A percentile compares a stretch with the other conserved stretches of the same genome.
These are phyloP conservation scores for Tarenaya hassleriana DNA, from an alignment of 345 rosid species.

Conservation along the genomic window DNA sequence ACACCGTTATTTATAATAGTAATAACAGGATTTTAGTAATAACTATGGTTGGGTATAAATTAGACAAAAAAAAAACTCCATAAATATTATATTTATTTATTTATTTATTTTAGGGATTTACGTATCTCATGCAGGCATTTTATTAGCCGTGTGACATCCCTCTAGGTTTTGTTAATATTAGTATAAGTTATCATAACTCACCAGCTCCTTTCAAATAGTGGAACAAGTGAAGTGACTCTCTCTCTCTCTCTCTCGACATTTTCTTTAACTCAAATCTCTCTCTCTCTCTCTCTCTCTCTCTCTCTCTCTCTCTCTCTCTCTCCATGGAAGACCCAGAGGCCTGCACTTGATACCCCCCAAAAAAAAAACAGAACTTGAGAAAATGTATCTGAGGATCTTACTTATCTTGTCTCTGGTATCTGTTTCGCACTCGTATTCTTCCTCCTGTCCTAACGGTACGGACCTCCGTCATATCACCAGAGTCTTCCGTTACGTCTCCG, in stretches of 20 bases:
- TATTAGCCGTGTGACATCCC: slow-evolving; percentile 17
- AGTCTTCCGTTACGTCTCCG: slow-evolving; percentile 61
- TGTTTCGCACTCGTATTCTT: slow-evolving; percentile 39
- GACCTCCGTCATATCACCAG: slow-evolving; percentile 41
- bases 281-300: not conserved
- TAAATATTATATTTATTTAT: too few species aligned
- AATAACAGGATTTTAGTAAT: too few species aligned
- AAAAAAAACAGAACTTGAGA: slow-evolving; percentile 2
- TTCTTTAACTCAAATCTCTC: not conserved
- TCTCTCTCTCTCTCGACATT: not conserved
- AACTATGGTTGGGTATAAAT: too few species aligned
- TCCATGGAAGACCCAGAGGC: slow-evolving; percentile 26
- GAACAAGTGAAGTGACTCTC: slow-evolving; percentile 16
- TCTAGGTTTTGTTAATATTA: slow-evolving; percentile 15
- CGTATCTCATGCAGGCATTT: not conserved
- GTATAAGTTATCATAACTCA: slow-evolving; percentile 2
- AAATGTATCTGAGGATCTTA: slow-evolving; percentile 24
- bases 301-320: slow-evolving; percentile 3
- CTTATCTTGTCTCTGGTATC: slow-evolving; percentile 38
- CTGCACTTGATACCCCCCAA: slow-evolving; percentile 1
- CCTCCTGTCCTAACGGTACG: slow-evolving; percentile 26
- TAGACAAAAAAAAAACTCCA: too few species aligned
- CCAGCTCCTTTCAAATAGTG: slow-evolving; percentile 15
- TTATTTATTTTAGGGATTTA: too few species aligned
- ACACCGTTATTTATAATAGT: too few species aligned